Evolutionary conservation across 2,329 filamentous ascomycete genomes (phyloP).

Genomic region (Venturia asperata): DNA sequence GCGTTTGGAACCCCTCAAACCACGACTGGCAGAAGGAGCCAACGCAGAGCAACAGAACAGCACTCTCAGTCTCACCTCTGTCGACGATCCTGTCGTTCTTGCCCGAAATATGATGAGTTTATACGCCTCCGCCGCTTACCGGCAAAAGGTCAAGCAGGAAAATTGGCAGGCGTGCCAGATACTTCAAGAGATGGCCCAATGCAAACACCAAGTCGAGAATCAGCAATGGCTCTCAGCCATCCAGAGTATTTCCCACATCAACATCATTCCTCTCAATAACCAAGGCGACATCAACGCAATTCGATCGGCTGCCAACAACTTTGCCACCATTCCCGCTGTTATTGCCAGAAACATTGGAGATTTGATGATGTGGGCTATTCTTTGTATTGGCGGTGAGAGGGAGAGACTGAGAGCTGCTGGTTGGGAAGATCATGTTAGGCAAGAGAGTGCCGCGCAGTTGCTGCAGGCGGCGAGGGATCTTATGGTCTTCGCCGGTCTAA

Average conservation of each 20-base stretch:
- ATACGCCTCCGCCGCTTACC: conserved; percentile 57
- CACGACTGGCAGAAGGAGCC: conserved; percentile 44
- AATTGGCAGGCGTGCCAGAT: conserved; percentile 54
- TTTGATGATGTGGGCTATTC: conserved; percentile 87
- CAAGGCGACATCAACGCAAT: conserved; percentile 70
- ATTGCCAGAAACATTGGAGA: conserved; percentile 87
- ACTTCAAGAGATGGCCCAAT: conserved; percentile 54
- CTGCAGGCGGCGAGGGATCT: conserved; percentile 79
- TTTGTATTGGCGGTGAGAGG: conserved; percentile 73
- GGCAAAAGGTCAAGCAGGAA: conserved; percentile 49
- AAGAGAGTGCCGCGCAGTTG: conserved; percentile 59
- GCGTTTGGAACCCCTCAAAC: conserved; percentile 72
- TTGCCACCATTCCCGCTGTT: conserved; percentile 68
- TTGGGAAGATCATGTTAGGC: conserved; percentile 60
- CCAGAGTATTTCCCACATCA: conserved; percentile 64
- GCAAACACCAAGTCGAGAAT: conserved; percentile 52
- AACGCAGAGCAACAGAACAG: conserved; percentile 34
- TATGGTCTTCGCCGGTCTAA: conserved; percentile 87
- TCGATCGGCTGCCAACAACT: conserved; percentile 71
- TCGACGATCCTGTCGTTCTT: conserved; percentile 59
- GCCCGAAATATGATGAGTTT: conserved; percentile 56
- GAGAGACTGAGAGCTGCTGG: conserved; percentile 61
- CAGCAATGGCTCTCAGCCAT: conserved; percentile 55
- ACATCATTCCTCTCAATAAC: conserved; percentile 73
- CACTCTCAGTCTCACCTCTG: conserved; percentile 59